These are phyloP conservation scores for Teunomyces panamensis DNA, from an alignment of 805 yeast genomes.

Conservation along the genomic window DNA sequence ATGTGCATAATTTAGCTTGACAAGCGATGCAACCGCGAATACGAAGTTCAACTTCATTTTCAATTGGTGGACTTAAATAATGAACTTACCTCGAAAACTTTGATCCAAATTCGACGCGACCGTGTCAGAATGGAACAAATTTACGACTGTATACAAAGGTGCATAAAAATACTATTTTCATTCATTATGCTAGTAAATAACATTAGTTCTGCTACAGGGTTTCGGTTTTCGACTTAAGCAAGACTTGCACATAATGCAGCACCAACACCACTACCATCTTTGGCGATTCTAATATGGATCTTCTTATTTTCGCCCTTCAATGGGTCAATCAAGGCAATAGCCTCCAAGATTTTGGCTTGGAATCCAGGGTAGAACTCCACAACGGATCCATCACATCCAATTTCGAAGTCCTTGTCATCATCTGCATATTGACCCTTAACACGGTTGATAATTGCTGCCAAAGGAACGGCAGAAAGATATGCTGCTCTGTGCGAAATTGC, in stretches of 20 bases:
- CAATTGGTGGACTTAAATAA: neutral
- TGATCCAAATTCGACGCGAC: neutral
- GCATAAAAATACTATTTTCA: neutral
- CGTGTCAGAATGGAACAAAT: neutral
- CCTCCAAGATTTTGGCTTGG: slow-evolving; percentile 75
- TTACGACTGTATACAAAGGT: neutral
- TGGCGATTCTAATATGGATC: slow-evolving; percentile 75
- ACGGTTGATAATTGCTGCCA: slow-evolving; percentile 80
- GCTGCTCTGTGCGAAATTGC: slow-evolving; percentile 91
- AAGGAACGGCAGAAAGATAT: slow-evolving; percentile 79
- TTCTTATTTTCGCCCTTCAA: slow-evolving; percentile 75
- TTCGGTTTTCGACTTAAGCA: slow-evolving; percentile 8
- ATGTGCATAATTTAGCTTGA: neutral
- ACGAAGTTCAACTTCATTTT: neutral
- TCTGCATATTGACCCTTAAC: slow-evolving; percentile 54
- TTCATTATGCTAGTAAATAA: neutral
- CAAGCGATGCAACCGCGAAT: neutral
- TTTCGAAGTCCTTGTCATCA: slow-evolving; percentile 66
- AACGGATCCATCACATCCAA: slow-evolving; percentile 95
- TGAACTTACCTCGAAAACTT: neutral
- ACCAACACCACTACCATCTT: slow-evolving; percentile 96
- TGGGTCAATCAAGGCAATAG: slow-evolving; percentile 64
- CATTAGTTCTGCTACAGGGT: neutral
- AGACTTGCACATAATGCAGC: slow-evolving; percentile 86
- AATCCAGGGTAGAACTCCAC: slow-evolving; percentile 92